phyloP scores from a whole-genome alignment of 768 basidiomycete genomes.

The Boletus reticuloceps region DNA sequence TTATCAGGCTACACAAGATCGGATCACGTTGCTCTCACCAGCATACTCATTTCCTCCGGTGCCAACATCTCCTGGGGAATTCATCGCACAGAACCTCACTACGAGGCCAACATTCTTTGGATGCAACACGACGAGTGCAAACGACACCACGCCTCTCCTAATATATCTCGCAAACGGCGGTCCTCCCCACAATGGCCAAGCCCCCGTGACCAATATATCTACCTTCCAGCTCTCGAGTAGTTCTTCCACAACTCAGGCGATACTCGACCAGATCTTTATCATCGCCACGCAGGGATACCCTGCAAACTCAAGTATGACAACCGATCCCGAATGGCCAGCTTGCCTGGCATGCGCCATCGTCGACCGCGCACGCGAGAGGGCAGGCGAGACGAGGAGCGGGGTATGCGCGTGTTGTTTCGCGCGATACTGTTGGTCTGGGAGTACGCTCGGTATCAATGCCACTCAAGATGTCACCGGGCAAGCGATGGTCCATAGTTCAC shows the following conservation, averaged over 20 bases:
- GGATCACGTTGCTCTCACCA: conserved; percentile 33
- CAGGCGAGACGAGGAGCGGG: conserved; percentile 24
- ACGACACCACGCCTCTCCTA: conserved; percentile 42
- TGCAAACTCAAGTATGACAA: conserved; percentile 20
- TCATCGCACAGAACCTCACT: conserved; percentile 35
- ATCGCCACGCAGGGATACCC: conserved; percentile 43
- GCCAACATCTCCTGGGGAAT: conserved; percentile 23
- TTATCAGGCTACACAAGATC: conserved; percentile 34
- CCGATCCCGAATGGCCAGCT: conserved; percentile 42
- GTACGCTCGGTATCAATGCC: not conserved
- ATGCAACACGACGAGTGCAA: conserved; percentile 29
- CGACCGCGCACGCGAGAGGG: conserved; percentile 39
- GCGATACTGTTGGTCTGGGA: conserved; percentile 31
- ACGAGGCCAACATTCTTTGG: conserved; percentile 45
- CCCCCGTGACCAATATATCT: conserved; percentile 41
- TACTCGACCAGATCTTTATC: conserved; percentile 45
- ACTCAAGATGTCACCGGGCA: not conserved
- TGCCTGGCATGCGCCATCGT: conserved; percentile 52
- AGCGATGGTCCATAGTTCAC: not conserved
- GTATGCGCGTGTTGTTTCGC: conserved; percentile 28
- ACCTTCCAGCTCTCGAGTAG: conserved; percentile 40
- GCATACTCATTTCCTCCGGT: conserved; percentile 34
- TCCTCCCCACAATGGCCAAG: conserved; percentile 36
- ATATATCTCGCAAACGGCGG: conserved; percentile 58
- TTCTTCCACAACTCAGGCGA: conserved; percentile 35